These are phyloP conservation scores for Claviceps spartinae DNA, from an alignment of 2,329 filamentous ascomycete species.

Conservation along the genomic window DNA sequence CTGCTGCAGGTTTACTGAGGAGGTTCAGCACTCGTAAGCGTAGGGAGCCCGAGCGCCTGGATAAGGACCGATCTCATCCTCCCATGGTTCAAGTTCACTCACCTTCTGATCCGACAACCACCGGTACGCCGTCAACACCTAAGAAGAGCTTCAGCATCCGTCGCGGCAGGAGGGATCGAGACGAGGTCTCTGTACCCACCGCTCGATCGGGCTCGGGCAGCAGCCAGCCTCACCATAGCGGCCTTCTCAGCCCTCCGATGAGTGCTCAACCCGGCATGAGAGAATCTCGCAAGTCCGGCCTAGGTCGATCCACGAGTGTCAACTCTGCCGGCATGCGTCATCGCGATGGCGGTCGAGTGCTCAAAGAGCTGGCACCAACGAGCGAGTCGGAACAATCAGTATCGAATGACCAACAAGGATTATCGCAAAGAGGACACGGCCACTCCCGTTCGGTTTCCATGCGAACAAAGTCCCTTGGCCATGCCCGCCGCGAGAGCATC, in stretches of 20 bases:
- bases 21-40: slow-evolving; percentile 81
- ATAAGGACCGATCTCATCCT: slow-evolving; percentile 55
- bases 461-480: slow-evolving; percentile 76
- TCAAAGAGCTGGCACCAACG: slow-evolving; percentile 55
- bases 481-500: slow-evolving; percentile 79
- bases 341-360: slow-evolving; percentile 33
- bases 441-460: slow-evolving; percentile 49
- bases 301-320: slow-evolving; percentile 82
- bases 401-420: slow-evolving; percentile 36
- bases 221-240: slow-evolving; percentile 60
- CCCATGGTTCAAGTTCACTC: slow-evolving; percentile 67
- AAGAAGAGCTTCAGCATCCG: slow-evolving; percentile 84
- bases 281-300: slow-evolving; percentile 47
- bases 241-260: slow-evolving; percentile 61
- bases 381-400: slow-evolving; percentile 70
- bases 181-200: slow-evolving; percentile 33
- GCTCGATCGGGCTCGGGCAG: slow-evolving; percentile 43
- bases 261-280: slow-evolving; percentile 39
- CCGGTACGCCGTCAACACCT: slow-evolving; percentile 37
- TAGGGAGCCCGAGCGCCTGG: slow-evolving; percentile 49
- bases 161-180: slow-evolving; percentile 39
- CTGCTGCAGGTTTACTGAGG: slow-evolving; percentile 69
- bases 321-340: slow-evolving; percentile 73
- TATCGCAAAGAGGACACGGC: slow-evolving; percentile 35
- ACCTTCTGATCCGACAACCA: slow-evolving; percentile 41